Conservation (phyloP, 129 eudicot species). For the Saussurea involucrata region DNA sequence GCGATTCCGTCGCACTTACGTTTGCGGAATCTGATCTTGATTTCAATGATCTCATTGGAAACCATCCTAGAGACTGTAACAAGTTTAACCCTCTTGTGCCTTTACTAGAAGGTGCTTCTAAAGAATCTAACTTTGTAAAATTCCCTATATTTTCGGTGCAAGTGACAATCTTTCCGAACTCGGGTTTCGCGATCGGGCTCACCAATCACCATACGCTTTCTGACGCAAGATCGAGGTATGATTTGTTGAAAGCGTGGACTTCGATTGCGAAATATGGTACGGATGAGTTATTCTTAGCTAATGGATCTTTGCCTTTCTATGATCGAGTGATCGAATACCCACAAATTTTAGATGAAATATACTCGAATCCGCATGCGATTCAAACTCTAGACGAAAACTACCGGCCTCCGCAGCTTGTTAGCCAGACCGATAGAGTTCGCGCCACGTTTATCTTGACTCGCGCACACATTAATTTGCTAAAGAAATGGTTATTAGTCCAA, state of each 20-base stretch:
- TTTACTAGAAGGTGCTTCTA: not conserved
- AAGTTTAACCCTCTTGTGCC: slow-evolving; percentile 25
- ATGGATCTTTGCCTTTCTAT: slow-evolving; percentile 11
- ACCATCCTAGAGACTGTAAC: slow-evolving; percentile 24
- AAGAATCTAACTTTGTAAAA: not conserved
- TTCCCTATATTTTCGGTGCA: slow-evolving; percentile 28
- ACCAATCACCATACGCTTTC: slow-evolving; percentile 31
- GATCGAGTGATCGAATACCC: slow-evolving; percentile 24
- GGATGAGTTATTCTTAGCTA: slow-evolving; percentile 5
- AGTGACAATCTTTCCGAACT: slow-evolving; percentile 18
- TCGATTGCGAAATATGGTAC: slow-evolving; percentile 24
- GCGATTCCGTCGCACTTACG: slow-evolving; percentile 25
- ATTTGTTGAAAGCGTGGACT: slow-evolving; percentile 45
- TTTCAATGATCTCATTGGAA: slow-evolving; percentile 19
- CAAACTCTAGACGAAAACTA: not conserved
- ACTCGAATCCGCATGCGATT: not conserved
- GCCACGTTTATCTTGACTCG: slow-evolving; percentile 27
- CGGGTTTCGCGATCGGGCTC: slow-evolving; percentile 42
- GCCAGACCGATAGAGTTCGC: slow-evolving; percentile 18
- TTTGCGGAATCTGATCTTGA: slow-evolving; percentile 14
- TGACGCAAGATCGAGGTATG: slow-evolving; percentile 30
- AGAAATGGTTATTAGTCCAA: slow-evolving; percentile 18
- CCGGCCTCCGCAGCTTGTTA: slow-evolving; percentile 6
- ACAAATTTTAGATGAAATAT: not conserved
- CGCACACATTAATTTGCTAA: slow-evolving; percentile 25